A percentile compares a stretch with the other conserved stretches of the same genome.
phyloP scores from a whole-genome alignment of 2,329 filamentous ascomycete species.

The Fusarium burgessii region DNA sequence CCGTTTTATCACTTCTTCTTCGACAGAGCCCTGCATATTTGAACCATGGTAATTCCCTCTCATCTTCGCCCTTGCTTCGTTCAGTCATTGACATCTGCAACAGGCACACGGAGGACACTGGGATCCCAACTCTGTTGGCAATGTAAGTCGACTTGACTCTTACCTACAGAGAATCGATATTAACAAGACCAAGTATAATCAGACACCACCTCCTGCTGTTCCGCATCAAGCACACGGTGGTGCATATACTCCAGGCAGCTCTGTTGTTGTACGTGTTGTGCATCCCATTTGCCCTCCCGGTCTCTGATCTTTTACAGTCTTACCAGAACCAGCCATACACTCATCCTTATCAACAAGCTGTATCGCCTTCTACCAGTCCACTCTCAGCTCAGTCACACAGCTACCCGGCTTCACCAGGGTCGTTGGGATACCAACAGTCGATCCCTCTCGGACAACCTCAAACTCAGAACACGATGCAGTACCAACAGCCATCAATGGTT shows the following conservation, averaged over 20 bases:
- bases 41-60: constrained; percentile 37
- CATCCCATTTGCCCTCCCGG: not conserved
- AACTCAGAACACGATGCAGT: constrained; percentile 38
- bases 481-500: constrained; percentile 40
- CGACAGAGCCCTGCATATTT: constrained; percentile 23
- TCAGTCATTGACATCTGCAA: not conserved
- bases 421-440: constrained; percentile 24
- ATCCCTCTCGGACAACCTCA: constrained; percentile 20
- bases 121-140: constrained; percentile 38
- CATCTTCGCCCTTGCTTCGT: not conserved
- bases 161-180: not conserved
- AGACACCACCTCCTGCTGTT: constrained; percentile 19
- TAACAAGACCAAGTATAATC: constrained; percentile 36
- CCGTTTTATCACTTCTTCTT: not conserved
- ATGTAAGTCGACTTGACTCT: constrained; percentile 12
- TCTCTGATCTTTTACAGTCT: constrained; percentile 32
- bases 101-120: constrained; percentile 43
- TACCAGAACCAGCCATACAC: constrained; percentile 39
- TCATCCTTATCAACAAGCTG: constrained; percentile 36
- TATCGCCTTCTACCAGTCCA: constrained; percentile 39
- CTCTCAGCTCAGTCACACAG: constrained; percentile 28
- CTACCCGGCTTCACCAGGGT: constrained; percentile 22
- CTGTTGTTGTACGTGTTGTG: constrained; percentile 33
- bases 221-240: constrained; percentile 41
- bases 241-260: constrained; percentile 44